Evolutionary conservation across 2,329 filamentous ascomycete genomes (phyloP), one percentile per base, ranked within the genome.

Genomic region (Periconia sp.): DNA sequence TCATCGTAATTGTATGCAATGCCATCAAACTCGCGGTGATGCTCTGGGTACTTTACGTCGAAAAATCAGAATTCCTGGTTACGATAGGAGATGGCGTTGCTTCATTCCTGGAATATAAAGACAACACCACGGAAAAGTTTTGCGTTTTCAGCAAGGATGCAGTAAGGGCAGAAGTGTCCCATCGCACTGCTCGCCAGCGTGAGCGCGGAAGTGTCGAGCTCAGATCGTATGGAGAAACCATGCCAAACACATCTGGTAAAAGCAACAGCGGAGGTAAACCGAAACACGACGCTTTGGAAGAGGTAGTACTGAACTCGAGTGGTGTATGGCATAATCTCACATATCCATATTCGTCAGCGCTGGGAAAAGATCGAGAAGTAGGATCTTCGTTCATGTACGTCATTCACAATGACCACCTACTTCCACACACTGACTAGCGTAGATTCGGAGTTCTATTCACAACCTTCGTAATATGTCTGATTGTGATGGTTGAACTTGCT

Each of bases 1-100:
- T 55, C 0, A 45, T 59, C 20, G 61, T 66, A 19, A 60, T 60
- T 13, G 18, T 53, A 3, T 56, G 43, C 47, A 64, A 65, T 45
- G 9, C 48, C 11, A n/a, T 61, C 14, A 66, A 65, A 17, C 23
- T 57, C 1, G 40, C 35, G 3, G 49, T 41, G 13, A 61, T 66
- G 46, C 11, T 59, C 5, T 56, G 15, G 33, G 49, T 55, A 31
- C 47, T 57, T 7, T 33, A 33, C 3, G 30, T 35, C 11, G 48
- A 54, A 6, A 42, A 31, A n/a, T 41, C 41, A 9, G 53, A 55
- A n/a, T 55, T 49, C 15, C n/a, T 62, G 1, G 53, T 63, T 6
- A 62, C 59, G 5, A 23, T 60, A 11, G 61, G 59, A 40, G 61
- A 63, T 40, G 53, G 42, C 2, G 43, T 37, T 8, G 59, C 57